A percentile compares a stretch with the other conserved stretches of the same genome.
Evolutionary conservation across 768 basidiomycete species (phyloP).

Genomic region (Russula ochroleuca): DNA sequence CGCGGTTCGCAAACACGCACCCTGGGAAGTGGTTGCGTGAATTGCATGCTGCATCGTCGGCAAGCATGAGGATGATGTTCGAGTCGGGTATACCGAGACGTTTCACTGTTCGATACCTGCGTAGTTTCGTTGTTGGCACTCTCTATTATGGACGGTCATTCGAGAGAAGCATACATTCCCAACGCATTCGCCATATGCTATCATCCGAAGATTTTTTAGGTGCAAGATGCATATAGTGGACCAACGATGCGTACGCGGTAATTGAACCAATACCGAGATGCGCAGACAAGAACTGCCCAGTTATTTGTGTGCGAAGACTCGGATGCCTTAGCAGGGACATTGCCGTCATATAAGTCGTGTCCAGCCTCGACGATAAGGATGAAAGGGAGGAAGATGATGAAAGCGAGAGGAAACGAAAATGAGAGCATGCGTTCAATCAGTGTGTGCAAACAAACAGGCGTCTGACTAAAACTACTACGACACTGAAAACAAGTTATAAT

Average conservation of each 20-base stretch:
- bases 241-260: slow-evolving; percentile 65
- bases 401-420: background rate
- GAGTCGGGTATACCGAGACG: slow-evolving; percentile 97
- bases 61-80: slow-evolving; percentile 98
- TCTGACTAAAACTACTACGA: background rate
- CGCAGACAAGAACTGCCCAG: slow-evolving; percentile 95
- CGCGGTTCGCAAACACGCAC: slow-evolving; percentile 86
- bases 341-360: slow-evolving; percentile 10
- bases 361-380: background rate
- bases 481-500: background rate
- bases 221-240: background rate
- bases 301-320: slow-evolving; percentile 78
- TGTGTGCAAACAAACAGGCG: background rate
- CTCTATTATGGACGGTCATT: background rate
- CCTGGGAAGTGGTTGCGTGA: slow-evolving; percentile 87
- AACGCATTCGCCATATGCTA: slow-evolving; percentile 99
- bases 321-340: slow-evolving; percentile 15
- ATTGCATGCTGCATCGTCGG: slow-evolving; percentile 95
- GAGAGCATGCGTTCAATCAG: background rate
- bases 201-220: slow-evolving; percentile 6
- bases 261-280: slow-evolving; percentile 98
- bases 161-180: slow-evolving; percentile 70
- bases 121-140: background rate
- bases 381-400: slow-evolving; percentile 12
- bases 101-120: slow-evolving; percentile 96